Evolutionary conservation across 1,139 yeast genomes (phyloP), one percentile per base, ranked within the genome.

Genomic region (Arxiozyma slooffiae): DNA sequence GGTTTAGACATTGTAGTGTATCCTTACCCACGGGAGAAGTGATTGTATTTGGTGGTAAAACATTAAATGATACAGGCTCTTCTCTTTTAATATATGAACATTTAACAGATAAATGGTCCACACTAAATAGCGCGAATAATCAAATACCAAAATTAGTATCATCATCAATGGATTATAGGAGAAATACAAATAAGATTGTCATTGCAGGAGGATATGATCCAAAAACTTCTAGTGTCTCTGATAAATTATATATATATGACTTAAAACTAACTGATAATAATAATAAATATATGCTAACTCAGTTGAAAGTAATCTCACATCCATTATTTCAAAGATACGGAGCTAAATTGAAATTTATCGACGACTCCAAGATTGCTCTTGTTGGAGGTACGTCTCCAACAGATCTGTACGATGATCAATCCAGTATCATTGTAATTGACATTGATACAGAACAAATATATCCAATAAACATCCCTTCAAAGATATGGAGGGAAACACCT

Each of bases 321-420:
- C 60, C 66, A 1, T 51, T 68, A 4, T 58, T 75, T 11, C 69
- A 67, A 38, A 69, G 88, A 53, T 76, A 79, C 50, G 82, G 86
- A 20, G 67, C 78, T 50, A 69, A 71, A 53, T 62, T 65, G 11
- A 54, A 60, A 2, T 58, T 68, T 39, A 39, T 66, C 6, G 58
- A 60, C 14, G 59, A 60, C 0, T 52, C 63, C 11, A 64, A 69
- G 36, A 50, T 81, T 2, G 44, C 81, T 1, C 46, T 84, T 0
- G 73, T 76, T 20, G 92, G 94, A 3, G 92, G 92, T 17, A 81
- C 81, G 0, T 71, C 78, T 24, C 70, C 76, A 4, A 52, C 59
- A 8, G 63, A 67, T 48, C 62, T 76, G 9, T 70, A 74, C 43
- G 71, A 68, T 49, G 69, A 70, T 39, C 44, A 58, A 11, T 71